Evolutionary conservation across 1,284 basidiomycete species (phyloP).

Genomic region (Moesziomyces globuligerus): DNA sequence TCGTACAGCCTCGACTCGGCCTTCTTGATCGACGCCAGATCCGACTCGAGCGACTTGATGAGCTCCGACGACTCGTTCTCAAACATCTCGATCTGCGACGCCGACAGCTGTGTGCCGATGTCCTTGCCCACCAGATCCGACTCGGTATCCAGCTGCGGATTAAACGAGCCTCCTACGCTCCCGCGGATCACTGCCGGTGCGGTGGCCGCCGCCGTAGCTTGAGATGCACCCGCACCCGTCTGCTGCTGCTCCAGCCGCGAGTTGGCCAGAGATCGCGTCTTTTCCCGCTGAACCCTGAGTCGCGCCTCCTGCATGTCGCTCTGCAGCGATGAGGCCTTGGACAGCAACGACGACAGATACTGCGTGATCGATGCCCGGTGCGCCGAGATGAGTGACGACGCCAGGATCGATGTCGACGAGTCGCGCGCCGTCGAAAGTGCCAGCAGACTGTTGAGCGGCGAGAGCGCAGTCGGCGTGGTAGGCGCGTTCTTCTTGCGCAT

Average conservation of each 20-base stretch:
- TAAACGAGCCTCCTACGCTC: constrained; percentile 48
- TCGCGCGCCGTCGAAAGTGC: constrained; percentile 49
- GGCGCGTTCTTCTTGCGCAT: constrained; percentile 50
- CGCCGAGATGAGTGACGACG: constrained; percentile 73
- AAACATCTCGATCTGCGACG: constrained; percentile 88
- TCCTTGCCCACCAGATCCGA: constrained; percentile 39
- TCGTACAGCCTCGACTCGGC: constrained; percentile 87
- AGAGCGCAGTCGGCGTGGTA: constrained; percentile 29
- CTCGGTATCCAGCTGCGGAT: constrained; percentile 34
- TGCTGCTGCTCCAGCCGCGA: constrained; percentile 21
- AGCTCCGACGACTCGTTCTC: constrained; percentile 88
- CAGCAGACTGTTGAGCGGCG: constrained; percentile 18
- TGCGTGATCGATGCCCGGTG: constrained; percentile 85
- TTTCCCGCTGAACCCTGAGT: constrained; percentile 51
- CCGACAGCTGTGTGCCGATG: constrained; percentile 48
- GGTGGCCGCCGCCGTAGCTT: constrained; percentile 4
- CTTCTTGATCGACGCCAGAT: constrained; percentile 83
- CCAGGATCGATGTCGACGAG: constrained; percentile 43
- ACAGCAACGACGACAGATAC: constrained; percentile 81
- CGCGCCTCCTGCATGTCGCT: constrained; percentile 81
- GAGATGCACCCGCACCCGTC: constrained; percentile 5
- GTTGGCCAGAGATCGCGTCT: constrained; percentile 43
- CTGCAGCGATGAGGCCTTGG: constrained; percentile 79
- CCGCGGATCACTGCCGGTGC: constrained; percentile 37
- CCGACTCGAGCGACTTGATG: constrained; percentile 81